These are phyloP conservation scores for Pseudogymnoascus sp. DNA, from an alignment of 2,329 filamentous ascomycete genomes.

Conservation along the genomic window DNA sequence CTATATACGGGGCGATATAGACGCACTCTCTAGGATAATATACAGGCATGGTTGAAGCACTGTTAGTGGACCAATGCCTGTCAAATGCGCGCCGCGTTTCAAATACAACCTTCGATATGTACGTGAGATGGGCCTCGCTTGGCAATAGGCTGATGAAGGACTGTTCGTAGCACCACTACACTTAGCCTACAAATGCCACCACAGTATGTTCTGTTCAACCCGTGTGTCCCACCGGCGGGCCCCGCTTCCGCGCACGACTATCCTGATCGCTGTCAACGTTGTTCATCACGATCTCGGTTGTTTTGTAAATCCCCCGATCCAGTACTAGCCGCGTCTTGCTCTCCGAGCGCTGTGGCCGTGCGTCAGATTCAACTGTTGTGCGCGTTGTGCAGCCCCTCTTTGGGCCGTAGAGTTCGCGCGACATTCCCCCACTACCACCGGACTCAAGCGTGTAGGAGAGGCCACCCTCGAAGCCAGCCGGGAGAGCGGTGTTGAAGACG, in stretches of 20 bases:
- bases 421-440: background rate
- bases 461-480: background rate
- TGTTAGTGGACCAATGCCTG: background rate
- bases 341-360: background rate
- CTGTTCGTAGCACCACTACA: background rate
- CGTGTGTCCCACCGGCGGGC: background rate
- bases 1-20: background rate
- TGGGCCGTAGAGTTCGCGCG: background rate
- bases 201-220: background rate
- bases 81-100: background rate
- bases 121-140: background rate
- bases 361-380: background rate
- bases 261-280: slow-evolving; percentile 1
- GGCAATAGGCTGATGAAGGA: background rate
- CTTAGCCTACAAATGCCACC: background rate
- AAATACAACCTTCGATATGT: background rate
- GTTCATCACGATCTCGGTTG: background rate
- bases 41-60: background rate
- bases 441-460: slow-evolving; percentile 1
- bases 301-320: slow-evolving; percentile 3
- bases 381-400: background rate
- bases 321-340: background rate
- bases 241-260: background rate
- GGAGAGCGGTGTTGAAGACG: slow-evolving; percentile 14
- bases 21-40: background rate